Percentiles rank a stretch among this genome's conserved stretches.
phyloP scores from a whole-genome alignment of 2,329 filamentous ascomycete genomes.

The Hypoxylon sp. region DNA sequence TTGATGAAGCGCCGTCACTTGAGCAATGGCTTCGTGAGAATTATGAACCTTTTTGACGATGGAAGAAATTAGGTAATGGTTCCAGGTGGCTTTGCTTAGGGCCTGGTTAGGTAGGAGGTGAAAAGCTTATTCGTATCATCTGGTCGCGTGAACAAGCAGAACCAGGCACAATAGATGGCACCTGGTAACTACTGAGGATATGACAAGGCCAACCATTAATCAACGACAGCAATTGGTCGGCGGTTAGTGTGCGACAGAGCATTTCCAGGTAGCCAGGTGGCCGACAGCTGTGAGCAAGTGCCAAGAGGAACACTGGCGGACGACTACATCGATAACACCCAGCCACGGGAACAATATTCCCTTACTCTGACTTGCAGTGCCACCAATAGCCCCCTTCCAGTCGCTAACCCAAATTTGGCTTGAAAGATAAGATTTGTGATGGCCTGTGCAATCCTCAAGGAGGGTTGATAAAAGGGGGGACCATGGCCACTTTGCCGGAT shows the following conservation, averaged over 20 bases:
- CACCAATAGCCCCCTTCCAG: neutral
- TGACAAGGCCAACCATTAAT: neutral
- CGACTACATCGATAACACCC: neutral
- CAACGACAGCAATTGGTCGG: neutral
- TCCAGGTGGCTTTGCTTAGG: neutral
- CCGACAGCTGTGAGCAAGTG: neutral
- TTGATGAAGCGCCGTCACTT: neutral
- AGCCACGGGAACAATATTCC: neutral
- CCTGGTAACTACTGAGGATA: neutral
- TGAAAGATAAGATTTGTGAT: neutral
- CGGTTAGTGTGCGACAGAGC: neutral
- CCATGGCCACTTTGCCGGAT: neutral
- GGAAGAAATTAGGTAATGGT: neutral
- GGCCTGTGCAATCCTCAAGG: neutral
- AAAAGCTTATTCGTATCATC: conserved; percentile 1
- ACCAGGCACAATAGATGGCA: neutral
- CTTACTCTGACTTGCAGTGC: neutral
- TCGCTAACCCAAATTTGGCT: neutral
- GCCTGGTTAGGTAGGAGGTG: neutral
- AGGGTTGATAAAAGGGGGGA: neutral
- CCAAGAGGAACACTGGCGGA: neutral
- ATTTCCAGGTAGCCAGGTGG: neutral
- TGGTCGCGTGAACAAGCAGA: neutral
- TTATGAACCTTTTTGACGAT: neutral
- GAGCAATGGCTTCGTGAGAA: neutral